Base-by-base conservation (phyloP, 1,139 yeast species). In the Yamadazyma triangularis region DNA sequence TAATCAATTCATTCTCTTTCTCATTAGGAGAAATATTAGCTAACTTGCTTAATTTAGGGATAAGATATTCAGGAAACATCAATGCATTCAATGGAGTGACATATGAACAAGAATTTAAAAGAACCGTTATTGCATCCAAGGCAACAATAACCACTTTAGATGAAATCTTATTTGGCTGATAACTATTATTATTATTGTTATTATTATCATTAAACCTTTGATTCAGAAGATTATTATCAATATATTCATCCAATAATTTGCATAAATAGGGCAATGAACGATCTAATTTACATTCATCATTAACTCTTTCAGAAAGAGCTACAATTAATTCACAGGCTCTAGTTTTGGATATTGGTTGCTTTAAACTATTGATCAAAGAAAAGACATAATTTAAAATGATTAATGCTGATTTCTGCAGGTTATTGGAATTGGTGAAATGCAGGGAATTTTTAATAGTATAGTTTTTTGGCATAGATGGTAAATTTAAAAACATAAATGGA, bases 241-340 rank as follows among this genome's bases (percentile, higher is more conserved):
- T 45, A 31, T 50, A 60, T 27, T 66, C 73, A 30, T 68, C 73
- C 14, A 68, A 33, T 11, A 67, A 39, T n/a, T 53, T 51, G 22
- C 85, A 72, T 21, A 91, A 56, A 48, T 81, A 86, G 0, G 99
- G 97, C 14, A 91, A 53, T 20, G 91, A 78, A 27, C 96, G 61
- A 51, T 91, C 97, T 27, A 91, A 62, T 48, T 88, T 89, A 13
- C 81, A 81, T 35, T 85, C 95, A 49, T 91, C 97, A 25, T 76
- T 74, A 3, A 87, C 64, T 37, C 78, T 71, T 48, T 86, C 95
- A 1, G 93, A 77, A 11, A 91, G 63, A 0, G 87, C 87, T 9
- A 87, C 53, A 3, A 91, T 70, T 33, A 89, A 56, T 45, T 88
- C 93, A 43, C 94, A 70, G 0, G 91, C 93, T 45, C 76, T 75